Base-by-base conservation (phyloP, 345 rosid genomes). In the Orychophragmus violaceus region DNA sequence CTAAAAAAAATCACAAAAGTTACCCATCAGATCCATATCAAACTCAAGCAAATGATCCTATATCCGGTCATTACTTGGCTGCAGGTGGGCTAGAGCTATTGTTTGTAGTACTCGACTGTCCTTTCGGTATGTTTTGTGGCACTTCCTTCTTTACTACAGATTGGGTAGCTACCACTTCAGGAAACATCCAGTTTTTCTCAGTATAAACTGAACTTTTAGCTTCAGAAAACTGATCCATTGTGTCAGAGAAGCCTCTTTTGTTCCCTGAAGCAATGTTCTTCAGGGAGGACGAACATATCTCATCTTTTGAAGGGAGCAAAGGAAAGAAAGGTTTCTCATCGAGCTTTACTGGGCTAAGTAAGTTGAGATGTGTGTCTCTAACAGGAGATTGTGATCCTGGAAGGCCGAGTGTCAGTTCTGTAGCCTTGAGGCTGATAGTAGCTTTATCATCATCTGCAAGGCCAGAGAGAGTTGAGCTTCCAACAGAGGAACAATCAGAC, bases 371-470 rank as follows among this genome's bases (percentile, higher is more conserved):
- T 0, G 78, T 64, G 22, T 81, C 87, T 66, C 96, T 82, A 24
- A 70, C 76, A 13, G 91, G 91, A 53, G 91, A 92, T 36, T 58
- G 89, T 2, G 93, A 87, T 60, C 98, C 95, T 0, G 98, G 98
- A 62, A 89, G 97, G 28, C 98, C 97, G 2, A 92, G 97, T 57
- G 88, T 81, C 41, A 92, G 68, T 67, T 92, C 98, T 0, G 95
- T 86, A 16, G 96, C 96, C 80, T 86, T 89, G 60, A 92, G 60
- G 72, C 91, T 85, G 54, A 87, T 78, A 64, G 73, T 82, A 57
- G 53, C 82, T 80, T 81, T 85, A 45, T 68, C 79, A 51, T 76
- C 86, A 24, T 76, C 87, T 0, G 68, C 69, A 58, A 80, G 73
- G 59, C 78, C 77, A 0, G 86, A 82, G 53, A 82, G 87, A 19